These are phyloP conservation scores for Torulaspora globosa DNA, from an alignment of 1,139 yeast genomes.

Conservation along the genomic window DNA sequence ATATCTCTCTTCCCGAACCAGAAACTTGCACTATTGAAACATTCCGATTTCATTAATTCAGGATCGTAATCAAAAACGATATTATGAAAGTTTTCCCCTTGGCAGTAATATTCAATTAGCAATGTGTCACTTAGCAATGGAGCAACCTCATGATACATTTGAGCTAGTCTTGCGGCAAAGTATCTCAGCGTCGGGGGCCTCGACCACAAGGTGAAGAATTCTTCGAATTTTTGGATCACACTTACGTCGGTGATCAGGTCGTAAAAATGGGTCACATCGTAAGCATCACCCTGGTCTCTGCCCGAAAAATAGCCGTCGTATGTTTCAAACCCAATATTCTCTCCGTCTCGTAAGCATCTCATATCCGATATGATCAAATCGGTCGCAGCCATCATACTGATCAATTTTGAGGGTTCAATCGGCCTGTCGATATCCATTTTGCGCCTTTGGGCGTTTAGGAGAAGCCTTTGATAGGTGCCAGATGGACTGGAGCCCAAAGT, in stretches of 20 bases:
- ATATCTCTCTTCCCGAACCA: slow-evolving; percentile 57
- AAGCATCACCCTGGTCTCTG: slow-evolving; percentile 5
- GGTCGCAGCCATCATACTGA: slow-evolving; percentile 41
- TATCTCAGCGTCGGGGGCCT: slow-evolving; percentile 53
- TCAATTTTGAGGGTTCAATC: slow-evolving; percentile 41
- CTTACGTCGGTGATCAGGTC: slow-evolving; percentile 17
- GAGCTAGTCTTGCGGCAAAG: slow-evolving; percentile 53
- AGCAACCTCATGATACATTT: slow-evolving; percentile 42
- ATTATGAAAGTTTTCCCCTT: slow-evolving; percentile 41
- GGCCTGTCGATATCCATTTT: slow-evolving; percentile 49
- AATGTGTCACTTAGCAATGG: slow-evolving; percentile 40
- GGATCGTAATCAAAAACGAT: slow-evolving; percentile 40
- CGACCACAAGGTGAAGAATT: slow-evolving; percentile 44
- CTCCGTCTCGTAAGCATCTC: slow-evolving; percentile 45
- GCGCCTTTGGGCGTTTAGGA: slow-evolving; percentile 46
- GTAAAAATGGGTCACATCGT: slow-evolving; percentile 19
- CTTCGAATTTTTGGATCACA: slow-evolving; percentile 14
- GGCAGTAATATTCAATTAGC: slow-evolving; percentile 52
- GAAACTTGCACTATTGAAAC: slow-evolving; percentile 41
- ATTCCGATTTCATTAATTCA: slow-evolving; percentile 32
- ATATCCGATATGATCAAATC: slow-evolving; percentile 44
- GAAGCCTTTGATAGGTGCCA: slow-evolving; percentile 31
- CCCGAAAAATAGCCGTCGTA: slow-evolving; percentile 36
- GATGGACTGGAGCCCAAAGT: slow-evolving; percentile 35
- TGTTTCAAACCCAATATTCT: slow-evolving; percentile 41